These are phyloP conservation scores for Chaetomiaceae sp. DNA, from an alignment of 2,329 filamentous ascomycete genomes.

Conservation along the genomic window DNA sequence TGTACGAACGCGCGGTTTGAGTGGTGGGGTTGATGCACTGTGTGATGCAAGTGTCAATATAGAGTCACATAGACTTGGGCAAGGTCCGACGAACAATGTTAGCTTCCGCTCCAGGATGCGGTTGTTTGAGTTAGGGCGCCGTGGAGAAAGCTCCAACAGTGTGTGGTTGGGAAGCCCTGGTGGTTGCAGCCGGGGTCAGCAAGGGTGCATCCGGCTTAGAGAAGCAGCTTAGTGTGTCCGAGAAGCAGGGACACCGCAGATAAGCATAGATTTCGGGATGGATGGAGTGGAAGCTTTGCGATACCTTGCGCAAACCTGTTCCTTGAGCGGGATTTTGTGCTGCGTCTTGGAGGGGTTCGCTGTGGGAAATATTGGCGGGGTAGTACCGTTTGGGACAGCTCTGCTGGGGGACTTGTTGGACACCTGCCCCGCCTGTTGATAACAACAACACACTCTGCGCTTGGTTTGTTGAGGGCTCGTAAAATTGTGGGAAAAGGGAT, in stretches of 20 bases:
- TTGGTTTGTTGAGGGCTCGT: too few relatives aligned
- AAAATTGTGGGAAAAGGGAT: too few relatives aligned
- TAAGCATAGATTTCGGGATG: neutral
- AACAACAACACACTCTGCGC: too few relatives aligned
- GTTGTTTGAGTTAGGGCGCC: too few relatives aligned
- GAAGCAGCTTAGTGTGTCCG: neutral
- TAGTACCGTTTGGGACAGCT: too few relatives aligned
- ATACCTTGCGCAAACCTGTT: neutral
- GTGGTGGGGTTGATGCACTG: neutral
- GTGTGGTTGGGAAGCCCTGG: too few relatives aligned
- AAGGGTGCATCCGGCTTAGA: neutral
- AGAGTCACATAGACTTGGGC: neutral
- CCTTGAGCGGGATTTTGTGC: constrained; percentile 11
- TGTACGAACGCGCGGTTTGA: neutral
- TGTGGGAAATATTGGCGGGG: constrained; percentile 6
- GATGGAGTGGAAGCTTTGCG: neutral
- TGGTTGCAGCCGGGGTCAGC: too few relatives aligned
- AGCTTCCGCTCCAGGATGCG: too few relatives aligned
- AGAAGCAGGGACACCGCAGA: neutral
- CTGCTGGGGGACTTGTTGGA: neutral
- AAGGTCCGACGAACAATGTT: neutral
- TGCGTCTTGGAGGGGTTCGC: neutral
- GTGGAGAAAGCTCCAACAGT: too few relatives aligned
- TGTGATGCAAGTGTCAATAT: neutral
- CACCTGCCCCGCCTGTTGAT: neutral